Base-by-base conservation (phyloP, 805 yeast genomes). In the Ascoidea asiatica region DNA sequence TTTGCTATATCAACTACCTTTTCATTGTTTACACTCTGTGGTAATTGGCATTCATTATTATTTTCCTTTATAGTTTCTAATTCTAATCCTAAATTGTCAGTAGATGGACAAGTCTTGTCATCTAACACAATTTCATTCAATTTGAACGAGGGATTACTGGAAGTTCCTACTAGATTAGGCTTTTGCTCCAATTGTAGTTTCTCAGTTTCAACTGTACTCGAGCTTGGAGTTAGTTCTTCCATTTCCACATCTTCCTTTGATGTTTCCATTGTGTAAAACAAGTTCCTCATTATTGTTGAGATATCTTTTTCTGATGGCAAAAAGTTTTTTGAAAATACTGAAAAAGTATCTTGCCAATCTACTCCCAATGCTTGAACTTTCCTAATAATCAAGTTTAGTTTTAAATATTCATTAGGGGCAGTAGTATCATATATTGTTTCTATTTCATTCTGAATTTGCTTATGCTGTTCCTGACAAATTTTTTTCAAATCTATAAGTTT, bases 271-370 rank as follows among this genome's bases (percentile, higher is more conserved):
- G 35, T 11, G 15, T 29, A 29, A 29, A 29, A 29, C 15, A 29
- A 11, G 35, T 15, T 29, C 15, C 15, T 29, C 35, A 98, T 89
- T 39, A 92, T 84, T 50, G 86, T 71, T 4, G 95, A 79, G 52
- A 92, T 84, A 69, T 92, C 98, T 54, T 81, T 85, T 59, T 92
- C 97, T 6, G 95, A 78, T 1, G 97, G 97, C 48, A 90, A 70
- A 56, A 73, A 92, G 19, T 70, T 70, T 39, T 72, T 71, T 48
- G 85, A 97, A 63, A 92, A 90, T 5, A 76, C 82, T 36, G 76
- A 71, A 54, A 92, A 88, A 46, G 81, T 95, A 19, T 62, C 53
- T 60, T 90, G 95, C 97, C 97, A 92, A 38, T 69, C 73, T 19
- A 86, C 88, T 2, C 95, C 89, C 22, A 79, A 63, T 46, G 82